Conservation (phyloP, 306 rosid genomes). For the Gastrolobium bilobum region DNA sequence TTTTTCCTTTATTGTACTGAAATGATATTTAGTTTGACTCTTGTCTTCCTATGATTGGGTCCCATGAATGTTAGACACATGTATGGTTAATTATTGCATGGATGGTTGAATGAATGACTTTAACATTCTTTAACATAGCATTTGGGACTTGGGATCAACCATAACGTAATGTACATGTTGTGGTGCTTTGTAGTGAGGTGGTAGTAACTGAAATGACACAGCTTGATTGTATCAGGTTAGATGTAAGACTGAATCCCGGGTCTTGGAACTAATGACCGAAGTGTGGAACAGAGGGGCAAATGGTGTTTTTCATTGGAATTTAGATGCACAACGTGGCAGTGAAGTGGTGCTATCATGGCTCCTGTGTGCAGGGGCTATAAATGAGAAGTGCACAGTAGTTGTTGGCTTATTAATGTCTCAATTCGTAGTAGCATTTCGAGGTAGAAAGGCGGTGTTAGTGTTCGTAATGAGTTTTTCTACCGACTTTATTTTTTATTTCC, state of each 20-base stretch:
- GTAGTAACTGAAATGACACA: background rate
- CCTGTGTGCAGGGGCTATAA: constrained; percentile 30
- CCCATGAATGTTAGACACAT: constrained; percentile 39
- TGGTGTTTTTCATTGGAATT: constrained; percentile 38
- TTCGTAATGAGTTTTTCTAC: constrained; percentile 32
- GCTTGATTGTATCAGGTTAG: background rate
- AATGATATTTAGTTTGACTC: constrained; percentile 20
- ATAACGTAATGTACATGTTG: background rate
- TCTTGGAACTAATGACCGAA: constrained; percentile 8
- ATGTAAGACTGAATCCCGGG: background rate
- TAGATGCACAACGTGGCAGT: constrained; percentile 36
- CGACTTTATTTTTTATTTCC: background rate
- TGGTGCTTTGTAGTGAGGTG: background rate
- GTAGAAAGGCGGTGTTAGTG: constrained; percentile 40
- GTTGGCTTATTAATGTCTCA: constrained; percentile 53
- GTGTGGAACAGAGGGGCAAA: constrained; percentile 44
- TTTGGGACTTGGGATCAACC: constrained; percentile 7
- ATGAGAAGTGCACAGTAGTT: constrained; percentile 48
- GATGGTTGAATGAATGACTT: constrained; percentile 37
- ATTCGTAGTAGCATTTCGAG: constrained; percentile 47
- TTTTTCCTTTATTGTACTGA: constrained; percentile 42
- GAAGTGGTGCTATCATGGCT: constrained; percentile 52
- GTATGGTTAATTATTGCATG: constrained; percentile 46
- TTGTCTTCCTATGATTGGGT: constrained; percentile 40
- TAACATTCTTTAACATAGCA: constrained; percentile 38